These are phyloP conservation scores for Flaveria linearis DNA, from an alignment of 129 eudicot genomes.

Conservation along the genomic window DNA sequence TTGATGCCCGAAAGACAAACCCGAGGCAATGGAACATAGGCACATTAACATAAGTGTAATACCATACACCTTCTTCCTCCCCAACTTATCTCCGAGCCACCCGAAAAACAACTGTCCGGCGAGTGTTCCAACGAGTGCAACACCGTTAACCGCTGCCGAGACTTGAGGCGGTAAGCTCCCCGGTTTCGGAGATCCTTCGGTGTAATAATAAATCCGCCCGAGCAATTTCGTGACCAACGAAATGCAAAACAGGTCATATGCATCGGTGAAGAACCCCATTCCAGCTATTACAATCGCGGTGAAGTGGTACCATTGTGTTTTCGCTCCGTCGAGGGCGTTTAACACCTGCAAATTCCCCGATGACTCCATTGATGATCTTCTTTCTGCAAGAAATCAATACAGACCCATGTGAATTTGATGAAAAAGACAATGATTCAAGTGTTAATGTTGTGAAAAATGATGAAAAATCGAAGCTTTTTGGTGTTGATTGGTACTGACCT, in stretches of 20 bases:
- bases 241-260: constrained; percentile 61
- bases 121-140: constrained; percentile 53
- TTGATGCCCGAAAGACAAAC: constrained; percentile 50
- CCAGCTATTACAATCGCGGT: constrained; percentile 67
- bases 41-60: constrained; percentile 58
- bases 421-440: neutral
- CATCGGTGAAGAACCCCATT: constrained; percentile 68
- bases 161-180: constrained; percentile 57
- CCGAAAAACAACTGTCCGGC: constrained; percentile 58
- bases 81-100: constrained; percentile 57
- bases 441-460: constrained; percentile 7
- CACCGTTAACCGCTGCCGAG: constrained; percentile 60
- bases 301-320: constrained; percentile 70
- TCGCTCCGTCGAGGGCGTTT: constrained; percentile 58
- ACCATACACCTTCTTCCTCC: constrained; percentile 56
- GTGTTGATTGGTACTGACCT: neutral
- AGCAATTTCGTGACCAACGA: constrained; percentile 58
- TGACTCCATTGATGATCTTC: neutral
- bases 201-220: constrained; percentile 52
- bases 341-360: constrained; percentile 45
- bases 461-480: neutral
- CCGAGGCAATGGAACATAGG: constrained; percentile 50
- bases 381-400: constrained; percentile 12
- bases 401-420: neutral
- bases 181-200: constrained; percentile 46